A percentile compares a stretch with the other conserved stretches of the same genome.
These are phyloP conservation scores for Crithidia thermophila DNA, from an alignment of 208 protist species.

Conservation along the genomic window DNA sequence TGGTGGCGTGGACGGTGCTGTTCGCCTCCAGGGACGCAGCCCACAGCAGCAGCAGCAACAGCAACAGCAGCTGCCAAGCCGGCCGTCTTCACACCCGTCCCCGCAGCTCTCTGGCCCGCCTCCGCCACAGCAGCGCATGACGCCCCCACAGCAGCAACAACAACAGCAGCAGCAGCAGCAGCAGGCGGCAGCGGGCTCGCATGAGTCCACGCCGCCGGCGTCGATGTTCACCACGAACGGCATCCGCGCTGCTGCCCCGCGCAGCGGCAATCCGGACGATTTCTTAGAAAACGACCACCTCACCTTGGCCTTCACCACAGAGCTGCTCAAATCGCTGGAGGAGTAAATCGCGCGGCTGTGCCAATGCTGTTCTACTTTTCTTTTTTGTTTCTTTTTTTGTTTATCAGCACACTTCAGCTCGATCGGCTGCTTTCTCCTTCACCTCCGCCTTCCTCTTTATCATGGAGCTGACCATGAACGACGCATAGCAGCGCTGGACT, in stretches of 20 bases:
- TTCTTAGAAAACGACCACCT: slow-evolving; percentile 39
- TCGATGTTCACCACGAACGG: slow-evolving; percentile 27
- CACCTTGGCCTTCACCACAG: slow-evolving; percentile 36
- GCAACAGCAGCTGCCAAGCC: slow-evolving; percentile 7
- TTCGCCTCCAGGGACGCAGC: slow-evolving; percentile 8
- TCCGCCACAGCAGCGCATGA: slow-evolving; percentile 9
- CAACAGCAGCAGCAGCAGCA: slow-evolving; percentile 19
- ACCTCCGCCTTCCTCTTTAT: no score
- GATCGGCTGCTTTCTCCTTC: not conserved
- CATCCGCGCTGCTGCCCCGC: slow-evolving; percentile 19
- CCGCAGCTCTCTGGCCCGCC: not conserved
- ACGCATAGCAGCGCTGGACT: no score
- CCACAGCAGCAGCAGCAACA: slow-evolving; percentile 16
- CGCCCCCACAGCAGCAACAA: slow-evolving; percentile 2
- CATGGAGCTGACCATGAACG: no score
- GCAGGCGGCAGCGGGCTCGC: not conserved
- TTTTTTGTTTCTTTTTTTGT: not conserved
- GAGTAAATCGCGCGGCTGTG: no score
- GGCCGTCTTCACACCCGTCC: slow-evolving; percentile 1
- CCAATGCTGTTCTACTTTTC: not conserved
- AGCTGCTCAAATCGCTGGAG: slow-evolving; percentile 43
- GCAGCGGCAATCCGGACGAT: slow-evolving; percentile 24
- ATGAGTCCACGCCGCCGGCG: slow-evolving; percentile 8
- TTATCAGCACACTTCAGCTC: not conserved
- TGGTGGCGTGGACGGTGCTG: slow-evolving; percentile 16